Base-by-base conservation (phyloP, 352 stramenopile genomes). In the Pythium insidiosum region DNA sequence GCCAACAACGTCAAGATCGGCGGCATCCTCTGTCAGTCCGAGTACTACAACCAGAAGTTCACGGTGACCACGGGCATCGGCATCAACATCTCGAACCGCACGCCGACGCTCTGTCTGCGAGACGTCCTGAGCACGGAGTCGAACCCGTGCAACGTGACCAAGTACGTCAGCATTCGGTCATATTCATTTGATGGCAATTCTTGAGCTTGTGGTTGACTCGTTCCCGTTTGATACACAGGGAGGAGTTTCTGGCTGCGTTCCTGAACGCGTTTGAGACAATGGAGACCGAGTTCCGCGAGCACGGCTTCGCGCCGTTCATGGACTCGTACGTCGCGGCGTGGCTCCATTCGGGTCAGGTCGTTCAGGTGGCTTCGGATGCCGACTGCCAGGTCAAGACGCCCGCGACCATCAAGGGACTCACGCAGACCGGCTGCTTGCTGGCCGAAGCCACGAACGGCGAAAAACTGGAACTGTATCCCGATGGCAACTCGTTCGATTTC, bases 401-500 rank as follows among this genome's bases (percentile, higher is more conserved):
- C 9, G 78, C 72, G 41, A 56, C 82, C 21, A 86, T 90, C 61
- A 88, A 89, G 59, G 80, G 78, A 5, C 73, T 91, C 16, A 86
- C 79, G 12, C 55, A 47, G 22, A 91, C 77, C 6, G 84, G 83
- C 12, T 93, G 84, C 24, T 70, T 95, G 11, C 51, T 91, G 25
- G 83, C 84, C 6, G 76, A 81, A 31, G 61, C 38, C 21, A 34
- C 67, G 16, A 55, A 76, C 19, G 77, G 80, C 23, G 65, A 78
- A 12, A 63, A 64, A 21, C 73, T 94, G 11, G 84, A 95, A 54
- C 56, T 95, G 20, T 95, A 94, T 54, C 84, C 84, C 12, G 84
- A 95, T 43, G 84, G 80, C 52, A 94, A 95, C 50, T 94, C 80
- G 43, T 87, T 95, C 36, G 83, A 95, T 58, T 93, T 95, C 43